Conservation (phyloP, 1,284 basidiomycete genomes). For the Cutaneotrichosporon cyanovorans region DNA sequence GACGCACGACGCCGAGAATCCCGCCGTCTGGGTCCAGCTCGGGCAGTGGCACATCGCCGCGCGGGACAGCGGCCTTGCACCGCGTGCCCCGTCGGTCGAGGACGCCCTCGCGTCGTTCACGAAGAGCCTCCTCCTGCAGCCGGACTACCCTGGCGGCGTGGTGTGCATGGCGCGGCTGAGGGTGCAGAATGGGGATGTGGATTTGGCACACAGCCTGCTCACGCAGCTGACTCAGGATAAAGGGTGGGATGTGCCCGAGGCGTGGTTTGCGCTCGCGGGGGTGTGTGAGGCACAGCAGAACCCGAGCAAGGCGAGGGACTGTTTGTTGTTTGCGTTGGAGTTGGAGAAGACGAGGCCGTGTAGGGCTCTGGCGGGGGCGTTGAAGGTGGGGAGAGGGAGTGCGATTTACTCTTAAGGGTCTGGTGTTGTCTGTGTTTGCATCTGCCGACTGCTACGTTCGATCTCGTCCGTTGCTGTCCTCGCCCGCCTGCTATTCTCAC, state of each 20-base stretch:
- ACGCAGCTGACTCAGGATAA: slow-evolving; percentile 46
- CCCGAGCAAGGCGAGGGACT: slow-evolving; percentile 62
- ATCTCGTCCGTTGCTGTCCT: too few species aligned
- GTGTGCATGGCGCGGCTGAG: slow-evolving; percentile 70
- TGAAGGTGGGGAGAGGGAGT: slow-evolving; percentile 26
- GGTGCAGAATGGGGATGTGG: slow-evolving; percentile 50
- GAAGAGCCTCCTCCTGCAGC: slow-evolving; percentile 71
- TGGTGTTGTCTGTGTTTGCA: too few species aligned
- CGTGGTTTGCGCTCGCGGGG: slow-evolving; percentile 80
- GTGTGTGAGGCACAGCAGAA: slow-evolving; percentile 68
- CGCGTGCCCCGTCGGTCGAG: neutral
- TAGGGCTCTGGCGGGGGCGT: slow-evolving; percentile 28
- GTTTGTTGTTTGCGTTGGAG: slow-evolving; percentile 62
- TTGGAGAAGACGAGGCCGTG: slow-evolving; percentile 55
- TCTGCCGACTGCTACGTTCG: too few species aligned
- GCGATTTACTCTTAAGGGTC: too few species aligned
- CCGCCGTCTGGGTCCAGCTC: slow-evolving; percentile 90
- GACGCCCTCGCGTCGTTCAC: slow-evolving; percentile 61
- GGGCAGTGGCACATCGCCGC: slow-evolving; percentile 60
- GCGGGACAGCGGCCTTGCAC: neutral
- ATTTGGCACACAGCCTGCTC: slow-evolving; percentile 61
- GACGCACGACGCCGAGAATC: slow-evolving; percentile 72
- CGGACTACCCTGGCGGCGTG: slow-evolving; percentile 66
- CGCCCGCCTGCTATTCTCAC: too few species aligned
- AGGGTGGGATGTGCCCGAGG: slow-evolving; percentile 85